Percentiles rank a stretch among this genome's conserved stretches.
Conservation (phyloP, 164 flowering plant species). For the Umbellularia californica region DNA sequence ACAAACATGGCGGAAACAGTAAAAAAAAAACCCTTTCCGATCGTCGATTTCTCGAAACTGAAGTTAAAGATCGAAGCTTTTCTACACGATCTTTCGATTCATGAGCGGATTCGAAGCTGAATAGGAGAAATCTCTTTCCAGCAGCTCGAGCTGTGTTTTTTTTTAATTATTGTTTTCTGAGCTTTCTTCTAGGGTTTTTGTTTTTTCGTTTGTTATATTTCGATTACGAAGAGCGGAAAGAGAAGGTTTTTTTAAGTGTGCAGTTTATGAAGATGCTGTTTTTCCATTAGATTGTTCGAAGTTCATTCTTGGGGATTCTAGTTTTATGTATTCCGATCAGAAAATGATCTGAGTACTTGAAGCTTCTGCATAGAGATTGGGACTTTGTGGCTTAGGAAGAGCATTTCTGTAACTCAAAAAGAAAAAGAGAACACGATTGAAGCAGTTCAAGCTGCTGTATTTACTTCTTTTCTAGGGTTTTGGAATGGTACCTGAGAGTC, state of each 20-base stretch:
- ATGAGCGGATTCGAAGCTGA: not conserved
- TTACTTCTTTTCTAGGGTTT: not conserved
- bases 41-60: too few species aligned
- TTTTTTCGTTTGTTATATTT: too few species aligned
- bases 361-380: not conserved
- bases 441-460: conserved; percentile 1
- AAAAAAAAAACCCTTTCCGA: too few species aligned
- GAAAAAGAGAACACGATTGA: not conserved
- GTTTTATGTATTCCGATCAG: not conserved
- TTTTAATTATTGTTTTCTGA: not conserved
- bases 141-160: not conserved
- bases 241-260: too few species aligned
- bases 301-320: too few species aligned
- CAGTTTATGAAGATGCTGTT: too few species aligned
- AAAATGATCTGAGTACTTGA: not conserved
- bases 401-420: not conserved
- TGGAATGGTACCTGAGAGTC: not conserved
- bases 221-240: too few species aligned
- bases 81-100: conserved; percentile 6
- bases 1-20: conserved; percentile 5
- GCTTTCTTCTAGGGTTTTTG: not conserved
- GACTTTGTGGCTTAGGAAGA: not conserved
- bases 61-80: not conserved
- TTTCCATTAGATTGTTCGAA: too few species aligned
- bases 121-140: not conserved